Evolutionary conservation across 257 asterid genomes (phyloP).

Genomic region (Misopates orontium): DNA sequence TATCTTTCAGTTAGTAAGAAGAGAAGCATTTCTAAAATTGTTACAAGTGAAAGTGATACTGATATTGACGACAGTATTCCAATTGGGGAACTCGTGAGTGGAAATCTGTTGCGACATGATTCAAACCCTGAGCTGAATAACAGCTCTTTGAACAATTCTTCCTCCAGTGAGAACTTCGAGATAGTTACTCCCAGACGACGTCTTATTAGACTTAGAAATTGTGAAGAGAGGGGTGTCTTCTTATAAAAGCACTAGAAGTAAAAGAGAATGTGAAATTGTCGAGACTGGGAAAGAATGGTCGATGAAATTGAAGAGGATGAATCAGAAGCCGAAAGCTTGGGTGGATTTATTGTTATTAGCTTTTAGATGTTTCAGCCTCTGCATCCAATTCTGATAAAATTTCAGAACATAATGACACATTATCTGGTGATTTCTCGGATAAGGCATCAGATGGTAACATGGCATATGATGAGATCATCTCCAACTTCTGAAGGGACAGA

Average conservation of each 20-base stretch:
- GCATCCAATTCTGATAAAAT: slow-evolving; percentile 26
- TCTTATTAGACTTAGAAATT: slow-evolving; percentile 34
- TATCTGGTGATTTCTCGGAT: too few species aligned
- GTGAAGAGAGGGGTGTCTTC: slow-evolving; percentile 23
- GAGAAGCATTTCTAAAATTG: slow-evolving; percentile 31
- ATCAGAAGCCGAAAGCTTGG: slow-evolving; percentile 48
- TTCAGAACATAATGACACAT: slow-evolving; percentile 23
- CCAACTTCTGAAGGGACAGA: slow-evolving; percentile 50
- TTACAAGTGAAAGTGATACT: slow-evolving; percentile 53
- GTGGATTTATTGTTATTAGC: slow-evolving; percentile 47
- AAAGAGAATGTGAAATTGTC: neutral
- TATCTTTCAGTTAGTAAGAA: slow-evolving; percentile 30
- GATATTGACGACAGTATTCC: slow-evolving; percentile 48
- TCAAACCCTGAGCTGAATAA: slow-evolving; percentile 10
- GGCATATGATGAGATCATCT: slow-evolving; percentile 47
- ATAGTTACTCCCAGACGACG: slow-evolving; percentile 35
- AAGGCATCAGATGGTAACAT: slow-evolving; percentile 35
- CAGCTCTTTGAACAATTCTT: slow-evolving; percentile 21
- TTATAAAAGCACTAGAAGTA: slow-evolving; percentile 21
- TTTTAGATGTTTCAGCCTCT: slow-evolving; percentile 39
- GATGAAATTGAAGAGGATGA: slow-evolving; percentile 44
- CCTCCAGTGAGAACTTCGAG: slow-evolving; percentile 23
- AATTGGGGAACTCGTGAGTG: slow-evolving; percentile 32
- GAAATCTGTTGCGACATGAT: neutral
- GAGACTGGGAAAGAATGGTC: slow-evolving; percentile 29